A percentile compares a stretch with the other conserved stretches of the same genome.
Evolutionary conservation across 2,329 filamentous ascomycete species (phyloP).

Genomic region (Beauveria sp.): DNA sequence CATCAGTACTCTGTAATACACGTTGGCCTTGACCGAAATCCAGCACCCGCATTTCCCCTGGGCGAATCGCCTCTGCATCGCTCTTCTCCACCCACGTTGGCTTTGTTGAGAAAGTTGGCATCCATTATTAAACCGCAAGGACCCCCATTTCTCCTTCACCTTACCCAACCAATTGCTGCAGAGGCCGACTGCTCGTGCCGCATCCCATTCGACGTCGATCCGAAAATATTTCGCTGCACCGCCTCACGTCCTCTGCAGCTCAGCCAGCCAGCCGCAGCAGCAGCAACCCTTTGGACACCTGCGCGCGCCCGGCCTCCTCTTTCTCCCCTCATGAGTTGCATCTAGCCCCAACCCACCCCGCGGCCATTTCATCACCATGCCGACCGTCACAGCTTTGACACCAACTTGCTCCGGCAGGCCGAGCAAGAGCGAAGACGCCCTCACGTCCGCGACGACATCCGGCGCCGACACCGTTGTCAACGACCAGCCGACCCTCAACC

Average conservation of each 20-base stretch:
- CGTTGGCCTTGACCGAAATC: no score
- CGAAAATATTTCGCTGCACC: slow-evolving; percentile 6
- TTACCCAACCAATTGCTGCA: slow-evolving; percentile 10
- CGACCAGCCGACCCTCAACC: neutral
- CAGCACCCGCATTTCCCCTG: neutral
- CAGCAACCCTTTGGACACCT: neutral
- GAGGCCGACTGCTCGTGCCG: slow-evolving; percentile 5
- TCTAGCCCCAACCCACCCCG: neutral
- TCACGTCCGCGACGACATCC: slow-evolving; percentile 30
- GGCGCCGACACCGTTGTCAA: slow-evolving; percentile 34
- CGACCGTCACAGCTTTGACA: slow-evolving; percentile 30
- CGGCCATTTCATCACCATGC: slow-evolving; percentile 22
- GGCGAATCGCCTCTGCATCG: neutral
- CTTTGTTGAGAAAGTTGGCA: slow-evolving; percentile 10
- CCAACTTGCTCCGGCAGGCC: slow-evolving; percentile 28
- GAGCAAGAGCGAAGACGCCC: slow-evolving; percentile 27
- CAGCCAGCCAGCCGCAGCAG: no score
- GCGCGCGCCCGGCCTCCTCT: neutral
- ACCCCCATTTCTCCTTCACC: slow-evolving; percentile 2
- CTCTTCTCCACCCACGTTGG: neutral
- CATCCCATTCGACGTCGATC: slow-evolving; percentile 7
- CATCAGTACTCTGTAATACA: neutral
- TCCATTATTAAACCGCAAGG: neutral
- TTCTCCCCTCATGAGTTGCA: slow-evolving; percentile 1
- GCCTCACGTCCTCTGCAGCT: neutral